Evolutionary conservation across 768 basidiomycete species (phyloP).

Genomic region (Naganishia friedmannii): DNA sequence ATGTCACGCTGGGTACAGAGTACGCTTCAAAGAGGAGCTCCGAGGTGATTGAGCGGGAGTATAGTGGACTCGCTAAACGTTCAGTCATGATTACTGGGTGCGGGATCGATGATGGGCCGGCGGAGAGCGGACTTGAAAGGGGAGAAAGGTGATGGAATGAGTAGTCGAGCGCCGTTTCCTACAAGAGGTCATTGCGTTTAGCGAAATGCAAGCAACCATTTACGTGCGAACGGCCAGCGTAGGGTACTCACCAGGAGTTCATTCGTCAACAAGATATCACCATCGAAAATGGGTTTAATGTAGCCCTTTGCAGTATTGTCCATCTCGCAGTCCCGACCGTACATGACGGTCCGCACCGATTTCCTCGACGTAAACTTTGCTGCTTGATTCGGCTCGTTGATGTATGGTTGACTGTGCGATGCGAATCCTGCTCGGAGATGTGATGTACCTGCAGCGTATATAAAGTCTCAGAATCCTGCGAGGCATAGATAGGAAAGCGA

Average conservation of each 20-base stretch:
- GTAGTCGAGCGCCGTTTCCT: conserved; percentile 95
- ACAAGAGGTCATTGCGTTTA: conserved; percentile 33
- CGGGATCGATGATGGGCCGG: conserved; percentile 59
- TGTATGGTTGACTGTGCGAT: conserved; percentile 60
- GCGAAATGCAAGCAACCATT: not conserved
- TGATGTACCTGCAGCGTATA: conserved; percentile 59
- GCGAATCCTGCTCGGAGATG: conserved; percentile 80
- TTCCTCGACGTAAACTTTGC: conserved; percentile 87
- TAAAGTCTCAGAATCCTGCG: not conserved
- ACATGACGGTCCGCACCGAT: conserved; percentile 76
- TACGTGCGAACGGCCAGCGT: too few relatives aligned
- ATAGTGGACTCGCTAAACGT: conserved; percentile 77
- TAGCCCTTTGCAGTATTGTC: conserved; percentile 80
- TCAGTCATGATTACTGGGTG: conserved; percentile 95
- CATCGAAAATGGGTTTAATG: conserved; percentile 83
- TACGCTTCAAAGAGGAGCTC: conserved; percentile 96
- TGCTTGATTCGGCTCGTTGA: conserved; percentile 66
- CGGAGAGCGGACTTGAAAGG: conserved; percentile 10
- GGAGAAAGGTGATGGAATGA: conserved; percentile 69
- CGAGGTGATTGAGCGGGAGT: conserved; percentile 86
- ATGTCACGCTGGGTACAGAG: conserved; percentile 75
- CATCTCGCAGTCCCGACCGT: conserved; percentile 80
- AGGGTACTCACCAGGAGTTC: conserved; percentile 77
- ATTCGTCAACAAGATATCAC: conserved; percentile 84
- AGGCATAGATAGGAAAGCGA: not conserved